Percentiles rank a stretch among this genome's conserved stretches.
phyloP scores from a whole-genome alignment of 805 yeast genomes.

The Kluyveromyces nonfermentans region DNA sequence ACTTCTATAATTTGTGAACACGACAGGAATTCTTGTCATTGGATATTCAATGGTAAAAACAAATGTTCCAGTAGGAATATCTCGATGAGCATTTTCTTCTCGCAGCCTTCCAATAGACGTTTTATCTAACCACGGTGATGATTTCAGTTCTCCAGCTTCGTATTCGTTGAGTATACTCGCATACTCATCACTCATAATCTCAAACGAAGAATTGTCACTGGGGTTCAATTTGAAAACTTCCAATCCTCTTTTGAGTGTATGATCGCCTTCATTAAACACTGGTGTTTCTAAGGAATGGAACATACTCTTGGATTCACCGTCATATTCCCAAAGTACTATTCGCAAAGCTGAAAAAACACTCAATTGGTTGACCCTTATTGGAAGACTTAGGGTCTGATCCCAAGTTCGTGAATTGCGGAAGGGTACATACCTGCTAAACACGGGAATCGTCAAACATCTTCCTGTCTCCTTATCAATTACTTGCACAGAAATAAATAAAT shows the following conservation, averaged over 20 bases:
- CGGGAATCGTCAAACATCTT: conserved; percentile 40
- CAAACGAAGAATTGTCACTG: conserved; percentile 25
- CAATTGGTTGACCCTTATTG: conserved; percentile 64
- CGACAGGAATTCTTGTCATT: conserved; percentile 63
- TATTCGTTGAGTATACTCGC: conserved; percentile 50
- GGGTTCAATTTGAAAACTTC: conserved; percentile 43
- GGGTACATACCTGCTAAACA: conserved; percentile 40
- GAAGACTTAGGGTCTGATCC: conserved; percentile 66
- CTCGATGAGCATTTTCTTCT: conserved; percentile 13
- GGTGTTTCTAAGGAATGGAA: conserved; percentile 55
- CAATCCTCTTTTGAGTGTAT: conserved; percentile 61
- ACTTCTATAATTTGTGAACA: conserved; percentile 50
- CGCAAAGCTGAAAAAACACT: conserved; percentile 51
- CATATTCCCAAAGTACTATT: conserved; percentile 60
- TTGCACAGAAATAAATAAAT: conserved; percentile 37
- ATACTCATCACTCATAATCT: conserved; percentile 24
- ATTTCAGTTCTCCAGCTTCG: conserved; percentile 56
- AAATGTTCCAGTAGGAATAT: conserved; percentile 23
- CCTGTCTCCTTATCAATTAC: conserved; percentile 34
- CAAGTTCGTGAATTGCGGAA: conserved; percentile 42
- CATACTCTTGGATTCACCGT: conserved; percentile 39
- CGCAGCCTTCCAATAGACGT: conserved; percentile 46
- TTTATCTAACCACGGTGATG: conserved; percentile 67
- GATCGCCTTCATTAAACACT: conserved; percentile 47
- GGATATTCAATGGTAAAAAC: conserved; percentile 45